Evolutionary conservation across 495 filamentous ascomycete genomes (phyloP).

Genomic region (Aspergillus coremiiformis): DNA sequence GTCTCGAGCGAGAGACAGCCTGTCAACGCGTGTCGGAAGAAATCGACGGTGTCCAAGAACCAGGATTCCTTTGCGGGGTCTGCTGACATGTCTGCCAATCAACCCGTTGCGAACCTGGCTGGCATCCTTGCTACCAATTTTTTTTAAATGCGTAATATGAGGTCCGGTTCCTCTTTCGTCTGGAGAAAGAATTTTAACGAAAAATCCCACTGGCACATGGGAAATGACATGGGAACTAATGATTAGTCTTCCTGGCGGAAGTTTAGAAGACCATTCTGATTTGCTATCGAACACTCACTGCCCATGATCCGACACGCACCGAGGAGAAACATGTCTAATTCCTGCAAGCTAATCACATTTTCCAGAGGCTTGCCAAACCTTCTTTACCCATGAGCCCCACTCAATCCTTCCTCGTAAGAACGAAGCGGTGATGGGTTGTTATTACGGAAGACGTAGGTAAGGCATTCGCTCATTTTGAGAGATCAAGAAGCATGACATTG

Average conservation of each 20-base stretch:
- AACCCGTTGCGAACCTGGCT: slow-evolving; percentile 7
- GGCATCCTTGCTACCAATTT: slow-evolving; percentile 12
- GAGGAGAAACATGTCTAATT: slow-evolving; percentile 8
- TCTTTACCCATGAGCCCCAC: slow-evolving; percentile 5
- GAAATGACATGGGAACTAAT: slow-evolving; percentile 3
- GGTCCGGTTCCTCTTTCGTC: not conserved
- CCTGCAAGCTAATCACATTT: slow-evolving; percentile 14
- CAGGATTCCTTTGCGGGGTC: slow-evolving; percentile 17
- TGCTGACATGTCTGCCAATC: slow-evolving; percentile 16
- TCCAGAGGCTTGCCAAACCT: slow-evolving; percentile 1
- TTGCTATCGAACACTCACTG: slow-evolving; percentile 3
- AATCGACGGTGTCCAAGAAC: slow-evolving; percentile 5
- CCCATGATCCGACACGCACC: slow-evolving; percentile 4
- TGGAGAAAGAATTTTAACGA: slow-evolving; percentile 2
- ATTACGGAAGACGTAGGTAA: slow-evolving; percentile 1
- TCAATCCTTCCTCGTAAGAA: not conserved
- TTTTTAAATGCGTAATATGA: slow-evolving; percentile 14
- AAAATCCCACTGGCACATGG: slow-evolving; percentile 11
- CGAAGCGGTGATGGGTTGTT: not conserved
- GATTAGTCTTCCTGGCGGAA: slow-evolving; percentile 2
- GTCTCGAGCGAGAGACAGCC: not conserved
- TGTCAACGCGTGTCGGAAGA: slow-evolving; percentile 1
- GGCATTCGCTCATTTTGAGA: not conserved
- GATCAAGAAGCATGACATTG: slow-evolving; percentile 7
- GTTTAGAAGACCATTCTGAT: slow-evolving; percentile 5